Conservation (phyloP, 441 rosid species). For the Croton laevigatus region DNA sequence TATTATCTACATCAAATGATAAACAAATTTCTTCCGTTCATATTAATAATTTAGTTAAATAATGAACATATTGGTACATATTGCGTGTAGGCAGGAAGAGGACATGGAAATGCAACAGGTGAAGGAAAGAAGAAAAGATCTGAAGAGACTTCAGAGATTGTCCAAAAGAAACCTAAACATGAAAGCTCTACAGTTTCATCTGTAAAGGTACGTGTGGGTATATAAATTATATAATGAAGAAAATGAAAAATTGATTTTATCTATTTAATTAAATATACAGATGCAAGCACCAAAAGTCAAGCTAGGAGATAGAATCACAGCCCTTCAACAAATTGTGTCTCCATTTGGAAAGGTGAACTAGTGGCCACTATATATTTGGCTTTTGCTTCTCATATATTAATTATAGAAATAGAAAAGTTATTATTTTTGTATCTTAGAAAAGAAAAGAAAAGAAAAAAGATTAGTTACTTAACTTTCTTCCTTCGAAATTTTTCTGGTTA, state of each 20-base stretch:
- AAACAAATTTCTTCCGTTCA: too few relatives aligned
- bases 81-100: slow-evolving; percentile 40
- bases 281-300: slow-evolving; percentile 78
- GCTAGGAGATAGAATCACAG: slow-evolving; percentile 73
- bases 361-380: slow-evolving; percentile 17
- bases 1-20: background rate
- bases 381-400: slow-evolving; percentile 4
- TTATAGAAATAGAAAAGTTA: background rate
- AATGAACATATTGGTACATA: too few relatives aligned
- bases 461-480: background rate
- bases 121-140: slow-evolving; percentile 64
- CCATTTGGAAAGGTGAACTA: slow-evolving; percentile 80
- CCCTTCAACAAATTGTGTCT: slow-evolving; percentile 90
- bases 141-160: slow-evolving; percentile 48
- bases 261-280: slow-evolving; percentile 15
- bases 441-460: background rate
- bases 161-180: slow-evolving; percentile 51
- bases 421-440: background rate
- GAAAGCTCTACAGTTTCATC: slow-evolving; percentile 56
- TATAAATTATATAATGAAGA: too few relatives aligned
- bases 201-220: slow-evolving; percentile 42
- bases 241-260: background rate
- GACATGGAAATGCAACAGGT: slow-evolving; percentile 37
- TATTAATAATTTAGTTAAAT: too few relatives aligned
- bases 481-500: background rate